Evolutionary conservation across 305 asterid genomes (phyloP).

Genomic region (Ruellia speciosa): DNA sequence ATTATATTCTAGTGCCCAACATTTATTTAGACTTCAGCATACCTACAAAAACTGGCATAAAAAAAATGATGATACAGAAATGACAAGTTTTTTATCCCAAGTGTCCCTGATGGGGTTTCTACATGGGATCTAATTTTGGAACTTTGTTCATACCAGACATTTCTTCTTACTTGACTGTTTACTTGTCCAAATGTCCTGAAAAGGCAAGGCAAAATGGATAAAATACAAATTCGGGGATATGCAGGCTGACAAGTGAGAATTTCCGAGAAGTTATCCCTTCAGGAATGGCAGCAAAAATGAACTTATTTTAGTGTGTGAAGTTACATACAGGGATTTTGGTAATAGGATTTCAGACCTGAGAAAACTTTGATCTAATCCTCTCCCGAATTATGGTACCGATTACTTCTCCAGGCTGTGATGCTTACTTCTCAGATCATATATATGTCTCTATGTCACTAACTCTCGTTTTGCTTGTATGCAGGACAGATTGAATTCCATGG

Average conservation of each 20-base stretch:
- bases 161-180: not conserved
- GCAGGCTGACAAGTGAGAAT: not conserved
- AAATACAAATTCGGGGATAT: constrained; percentile 24
- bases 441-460: constrained; percentile 2
- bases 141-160: constrained; percentile 14
- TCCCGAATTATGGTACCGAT: constrained; percentile 5
- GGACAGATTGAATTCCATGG: constrained; percentile 13
- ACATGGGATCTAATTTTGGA: constrained; percentile 13
- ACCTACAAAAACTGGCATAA: not conserved
- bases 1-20: too few relatives aligned
- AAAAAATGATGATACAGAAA: not conserved
- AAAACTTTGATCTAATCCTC: constrained; percentile 5
- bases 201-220: not conserved
- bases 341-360: constrained; percentile 4
- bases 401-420: not conserved
- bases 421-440: not conserved
- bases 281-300: not conserved
- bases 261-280: not conserved
- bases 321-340: constrained; percentile 8
- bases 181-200: not conserved
- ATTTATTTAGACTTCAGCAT: too few relatives aligned
- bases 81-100: not conserved
- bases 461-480: constrained; percentile 5
- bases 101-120: constrained; percentile 3
- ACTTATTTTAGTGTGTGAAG: not conserved